A percentile compares a stretch with the other conserved stretches of the same genome.
These are phyloP conservation scores for Oemleria cerasiformis DNA, from an alignment of 306 rosid genomes.

Conservation along the genomic window DNA sequence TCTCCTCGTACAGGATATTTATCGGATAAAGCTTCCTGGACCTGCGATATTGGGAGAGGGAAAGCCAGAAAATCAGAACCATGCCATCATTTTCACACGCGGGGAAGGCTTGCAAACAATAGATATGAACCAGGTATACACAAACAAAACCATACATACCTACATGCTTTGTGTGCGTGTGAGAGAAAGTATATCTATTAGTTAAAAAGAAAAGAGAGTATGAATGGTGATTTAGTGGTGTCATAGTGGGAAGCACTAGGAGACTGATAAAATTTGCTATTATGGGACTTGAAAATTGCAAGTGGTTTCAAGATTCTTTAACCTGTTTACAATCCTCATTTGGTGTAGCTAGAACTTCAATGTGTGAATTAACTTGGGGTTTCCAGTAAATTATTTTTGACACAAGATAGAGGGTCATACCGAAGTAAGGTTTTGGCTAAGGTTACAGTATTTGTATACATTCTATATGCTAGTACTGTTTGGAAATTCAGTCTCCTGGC, in stretches of 20 bases:
- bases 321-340: background rate
- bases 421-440: background rate
- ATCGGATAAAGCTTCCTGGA: slow-evolving; percentile 93
- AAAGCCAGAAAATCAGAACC: slow-evolving; percentile 98
- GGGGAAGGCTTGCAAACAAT: slow-evolving; percentile 98
- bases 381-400: background rate
- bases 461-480: background rate
- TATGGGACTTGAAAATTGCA: background rate
- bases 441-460: background rate
- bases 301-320: slow-evolving; percentile 11
- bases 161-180: background rate
- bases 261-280: background rate
- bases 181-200: background rate
- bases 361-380: background rate
- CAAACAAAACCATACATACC: background rate
- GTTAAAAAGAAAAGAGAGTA: background rate
- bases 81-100: slow-evolving; percentile 95
- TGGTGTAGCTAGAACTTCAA: background rate
- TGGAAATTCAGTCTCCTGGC: background rate
- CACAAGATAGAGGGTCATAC: background rate
- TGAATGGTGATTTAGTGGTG: background rate
- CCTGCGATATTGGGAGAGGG: slow-evolving; percentile 95
- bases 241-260: background rate
- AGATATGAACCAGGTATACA: slow-evolving; percentile 90
- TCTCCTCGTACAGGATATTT: slow-evolving; percentile 58